phyloP scores from a whole-genome alignment of 768 basidiomycete genomes.

The Galerina sulciceps region DNA sequence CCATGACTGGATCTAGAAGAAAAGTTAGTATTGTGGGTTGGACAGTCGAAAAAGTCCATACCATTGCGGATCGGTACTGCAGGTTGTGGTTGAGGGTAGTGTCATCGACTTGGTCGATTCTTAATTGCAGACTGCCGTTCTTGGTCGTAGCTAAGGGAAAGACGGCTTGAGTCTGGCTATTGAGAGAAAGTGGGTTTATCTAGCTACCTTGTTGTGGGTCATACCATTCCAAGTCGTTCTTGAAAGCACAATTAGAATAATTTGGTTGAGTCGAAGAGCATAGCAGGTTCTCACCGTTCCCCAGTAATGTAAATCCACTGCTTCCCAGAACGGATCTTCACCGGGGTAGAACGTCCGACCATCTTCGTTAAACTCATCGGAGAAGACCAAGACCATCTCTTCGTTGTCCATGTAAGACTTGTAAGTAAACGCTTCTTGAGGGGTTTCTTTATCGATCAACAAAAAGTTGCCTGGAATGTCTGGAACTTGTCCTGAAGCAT shows the following conservation, averaged over 20 bases:
- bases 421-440: constrained; percentile 55
- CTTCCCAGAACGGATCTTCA: constrained; percentile 69
- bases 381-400: constrained; percentile 66
- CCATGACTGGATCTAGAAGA: constrained; percentile 37
- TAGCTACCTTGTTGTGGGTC: constrained; percentile 52
- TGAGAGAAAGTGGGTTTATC: neutral
- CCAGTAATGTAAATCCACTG: constrained; percentile 72
- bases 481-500: constrained; percentile 73
- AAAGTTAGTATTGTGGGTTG: neutral
- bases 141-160: constrained; percentile 57
- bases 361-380: constrained; percentile 81
- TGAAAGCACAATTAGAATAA: neutral
- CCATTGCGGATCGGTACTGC: constrained; percentile 59
- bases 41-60: constrained; percentile 32
- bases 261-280: too few relatives aligned
- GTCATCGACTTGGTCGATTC: constrained; percentile 54
- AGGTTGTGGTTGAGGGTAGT: constrained; percentile 60
- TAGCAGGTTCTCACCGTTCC: constrained; percentile 45
- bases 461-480: constrained; percentile 60
- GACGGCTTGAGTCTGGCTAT: neutral
- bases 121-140: constrained; percentile 73
- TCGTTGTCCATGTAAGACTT: constrained; percentile 56
- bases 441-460: constrained; percentile 81
- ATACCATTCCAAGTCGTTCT: constrained; percentile 82
- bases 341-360: constrained; percentile 74